phyloP scores from a whole-genome alignment of 176 grass and related monocot genomes.

The maize (Zea mays) region Zm-B73-REFERENCE-NAM-5.0 NC_050099.1:37783001-37783500 shows the following conservation, averaged over 20 bases:
- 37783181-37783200: background rate
- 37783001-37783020: background rate
- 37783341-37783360: background rate
- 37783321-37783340: background rate
- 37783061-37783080: background rate
- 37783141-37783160: no score
- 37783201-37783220: background rate
- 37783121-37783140: no score
- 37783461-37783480: conserved; percentile 22
- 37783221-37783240: conserved; percentile 27
- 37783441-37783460: conserved; percentile 57
- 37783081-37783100: no score
- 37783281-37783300: conserved; percentile 70
- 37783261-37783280: conserved; percentile 68
- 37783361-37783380: background rate
- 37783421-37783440: conserved; percentile 82
- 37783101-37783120: background rate
- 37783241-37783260: conserved; percentile 75
- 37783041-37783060: background rate
- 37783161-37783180: no score
- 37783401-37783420: conserved; percentile 77
- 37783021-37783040: background rate
- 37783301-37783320: background rate
- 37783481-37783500: background rate
- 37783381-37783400: conserved; percentile 38